These are phyloP conservation scores for Saccharomycopsis fodiens DNA, from an alignment of 805 yeast species.

Conservation along the genomic window DNA sequence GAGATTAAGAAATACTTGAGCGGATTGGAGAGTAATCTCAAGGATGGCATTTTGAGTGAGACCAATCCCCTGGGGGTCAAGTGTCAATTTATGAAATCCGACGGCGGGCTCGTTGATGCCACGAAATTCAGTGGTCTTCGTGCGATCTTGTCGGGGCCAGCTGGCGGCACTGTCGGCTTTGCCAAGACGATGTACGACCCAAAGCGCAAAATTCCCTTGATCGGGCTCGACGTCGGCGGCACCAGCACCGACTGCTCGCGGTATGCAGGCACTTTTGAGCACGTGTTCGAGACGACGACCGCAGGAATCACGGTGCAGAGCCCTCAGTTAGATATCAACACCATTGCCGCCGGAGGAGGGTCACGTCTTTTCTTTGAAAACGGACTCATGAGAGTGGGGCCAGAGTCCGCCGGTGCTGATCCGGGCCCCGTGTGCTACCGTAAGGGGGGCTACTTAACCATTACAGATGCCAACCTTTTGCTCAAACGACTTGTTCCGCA, in stretches of 20 bases:
- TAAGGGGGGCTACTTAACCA: constrained; percentile 76
- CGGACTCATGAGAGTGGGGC: constrained; percentile 76
- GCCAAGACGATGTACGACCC: constrained; percentile 70
- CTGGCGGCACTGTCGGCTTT: constrained; percentile 95
- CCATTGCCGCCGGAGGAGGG: constrained; percentile 86
- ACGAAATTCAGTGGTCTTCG: constrained; percentile 75
- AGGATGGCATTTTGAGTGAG: constrained; percentile 37
- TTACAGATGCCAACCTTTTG: constrained; percentile 76
- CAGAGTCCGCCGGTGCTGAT: constrained; percentile 80
- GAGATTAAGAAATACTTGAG: constrained; percentile 58
- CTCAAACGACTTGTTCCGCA: constrained; percentile 68
- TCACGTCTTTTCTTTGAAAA: constrained; percentile 59
- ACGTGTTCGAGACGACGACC: constrained; percentile 74
- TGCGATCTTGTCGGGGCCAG: constrained; percentile 93
- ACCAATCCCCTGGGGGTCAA: constrained; percentile 38
- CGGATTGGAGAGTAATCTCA: constrained; percentile 56
- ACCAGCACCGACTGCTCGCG: constrained; percentile 83
- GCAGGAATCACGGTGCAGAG: constrained; percentile 81
- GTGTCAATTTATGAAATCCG: constrained; percentile 90
- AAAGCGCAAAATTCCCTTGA: constrained; percentile 48
- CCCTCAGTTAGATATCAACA: constrained; percentile 75
- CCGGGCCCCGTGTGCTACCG: constrained; percentile 89
- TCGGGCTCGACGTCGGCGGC: constrained; percentile 90
- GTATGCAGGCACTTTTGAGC: constrained; percentile 64
- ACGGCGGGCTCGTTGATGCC: constrained; percentile 90